A percentile compares a stretch with the other conserved stretches of the same genome.
These are phyloP conservation scores for Theobroma grandiflorum DNA, from an alignment of 441 rosid species.

Conservation along the genomic window DNA sequence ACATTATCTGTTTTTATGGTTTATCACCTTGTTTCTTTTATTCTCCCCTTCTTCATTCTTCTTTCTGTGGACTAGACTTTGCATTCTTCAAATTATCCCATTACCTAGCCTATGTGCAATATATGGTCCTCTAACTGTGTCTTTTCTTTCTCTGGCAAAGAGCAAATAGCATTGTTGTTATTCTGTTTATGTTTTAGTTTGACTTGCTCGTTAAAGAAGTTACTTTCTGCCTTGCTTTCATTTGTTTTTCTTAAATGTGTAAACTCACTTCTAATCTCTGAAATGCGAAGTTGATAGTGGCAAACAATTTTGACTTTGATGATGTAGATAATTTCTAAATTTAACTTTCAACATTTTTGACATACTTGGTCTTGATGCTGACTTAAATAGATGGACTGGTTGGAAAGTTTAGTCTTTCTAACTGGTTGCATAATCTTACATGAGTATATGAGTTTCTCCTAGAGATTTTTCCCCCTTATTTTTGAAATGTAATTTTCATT, in stretches of 20 bases:
- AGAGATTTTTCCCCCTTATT: neutral
- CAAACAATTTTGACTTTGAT: neutral
- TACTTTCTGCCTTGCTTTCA: neutral
- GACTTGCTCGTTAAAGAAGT: neutral
- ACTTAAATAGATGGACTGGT: neutral
- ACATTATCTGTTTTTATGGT: neutral
- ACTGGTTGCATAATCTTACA: slow-evolving; percentile 1
- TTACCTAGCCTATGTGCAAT: neutral
- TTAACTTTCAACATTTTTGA: neutral
- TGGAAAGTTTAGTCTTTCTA: neutral
- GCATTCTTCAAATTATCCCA: neutral
- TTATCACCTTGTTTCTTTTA: neutral
- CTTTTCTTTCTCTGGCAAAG: neutral
- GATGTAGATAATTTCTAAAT: neutral
- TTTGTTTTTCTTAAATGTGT: neutral
- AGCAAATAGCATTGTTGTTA: neutral
- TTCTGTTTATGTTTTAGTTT: neutral
- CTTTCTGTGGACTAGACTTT: neutral
- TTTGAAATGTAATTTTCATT: neutral
- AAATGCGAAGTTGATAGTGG: neutral
- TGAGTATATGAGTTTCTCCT: neutral
- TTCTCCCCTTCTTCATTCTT: slow-evolving; percentile 10
- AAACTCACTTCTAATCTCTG: neutral
- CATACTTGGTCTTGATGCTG: neutral
- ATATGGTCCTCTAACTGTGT: neutral